Evolutionary conservation across 345 rosid species (phyloP).

Genomic region (Bretschneidera sinensis): DNA sequence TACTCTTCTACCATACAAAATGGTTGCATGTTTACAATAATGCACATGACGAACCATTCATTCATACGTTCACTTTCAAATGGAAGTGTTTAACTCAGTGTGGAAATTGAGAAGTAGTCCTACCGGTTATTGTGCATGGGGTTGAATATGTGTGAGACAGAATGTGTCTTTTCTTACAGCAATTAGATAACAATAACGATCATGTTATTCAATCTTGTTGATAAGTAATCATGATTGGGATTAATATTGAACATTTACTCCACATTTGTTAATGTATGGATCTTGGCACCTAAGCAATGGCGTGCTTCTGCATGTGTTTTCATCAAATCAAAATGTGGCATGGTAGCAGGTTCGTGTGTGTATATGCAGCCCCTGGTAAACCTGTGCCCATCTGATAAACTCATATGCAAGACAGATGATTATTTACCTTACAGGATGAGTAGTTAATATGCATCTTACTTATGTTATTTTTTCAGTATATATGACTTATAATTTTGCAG

Average conservation of each 20-base stretch:
- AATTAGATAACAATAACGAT: background rate
- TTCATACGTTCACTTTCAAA: too few relatives aligned
- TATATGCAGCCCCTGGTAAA: background rate
- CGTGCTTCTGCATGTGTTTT: background rate
- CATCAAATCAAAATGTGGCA: background rate
- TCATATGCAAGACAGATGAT: background rate
- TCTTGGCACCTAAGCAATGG: background rate
- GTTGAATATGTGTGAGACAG: too few relatives aligned
- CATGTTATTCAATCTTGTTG: background rate
- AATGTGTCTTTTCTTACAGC: background rate
- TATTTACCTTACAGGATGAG: background rate
- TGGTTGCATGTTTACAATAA: too few relatives aligned
- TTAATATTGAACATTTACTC: background rate
- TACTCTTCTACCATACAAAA: too few relatives aligned
- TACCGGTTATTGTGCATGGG: too few relatives aligned
- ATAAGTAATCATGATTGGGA: background rate
- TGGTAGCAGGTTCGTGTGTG: background rate
- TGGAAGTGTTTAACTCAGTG: too few relatives aligned
- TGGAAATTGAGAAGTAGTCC: background rate
- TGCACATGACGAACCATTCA: too few relatives aligned
- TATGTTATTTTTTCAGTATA: background rate
- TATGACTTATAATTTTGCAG: constrained; percentile 22
- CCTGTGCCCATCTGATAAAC: background rate
- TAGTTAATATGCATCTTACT: background rate
- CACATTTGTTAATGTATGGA: background rate